Evolutionary conservation across 2,329 filamentous ascomycete genomes (phyloP).

Genomic region (Paramyrothecium sp.): DNA sequence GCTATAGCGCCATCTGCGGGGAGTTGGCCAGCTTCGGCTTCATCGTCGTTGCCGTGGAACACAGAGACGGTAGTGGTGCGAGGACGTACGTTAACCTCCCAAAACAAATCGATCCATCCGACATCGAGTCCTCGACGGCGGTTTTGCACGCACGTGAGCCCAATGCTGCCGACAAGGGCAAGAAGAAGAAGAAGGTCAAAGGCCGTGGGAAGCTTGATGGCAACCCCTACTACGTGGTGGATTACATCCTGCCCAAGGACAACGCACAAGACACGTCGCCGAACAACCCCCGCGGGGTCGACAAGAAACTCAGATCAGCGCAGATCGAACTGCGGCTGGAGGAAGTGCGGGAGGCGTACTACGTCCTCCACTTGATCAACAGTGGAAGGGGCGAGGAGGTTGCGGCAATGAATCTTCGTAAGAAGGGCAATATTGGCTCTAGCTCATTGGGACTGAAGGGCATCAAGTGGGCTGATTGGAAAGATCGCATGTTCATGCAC

Average conservation of each 20-base stretch:
- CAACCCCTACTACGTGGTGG: conserved; percentile 45
- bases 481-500: conserved; percentile 50
- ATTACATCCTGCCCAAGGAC: conserved; percentile 63
- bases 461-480: conserved; percentile 56
- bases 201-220: conserved; percentile 21
- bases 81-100: conserved; percentile 59
- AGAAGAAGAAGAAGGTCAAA: conserved; percentile 24
- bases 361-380: conserved; percentile 54
- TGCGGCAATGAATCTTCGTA: conserved; percentile 50
- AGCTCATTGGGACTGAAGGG: conserved; percentile 58
- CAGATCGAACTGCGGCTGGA: conserved; percentile 63
- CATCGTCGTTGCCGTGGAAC: conserved; percentile 63
- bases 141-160: conserved; percentile 17
- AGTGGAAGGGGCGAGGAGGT: conserved; percentile 51
- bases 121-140: conserved; percentile 25
- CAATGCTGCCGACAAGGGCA: conserved; percentile 18
- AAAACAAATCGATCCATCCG: conserved; percentile 31
- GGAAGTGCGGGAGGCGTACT: conserved; percentile 63
- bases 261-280: conserved; percentile 50
- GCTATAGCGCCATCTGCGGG: conserved; percentile 61
- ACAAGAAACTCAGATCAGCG: conserved; percentile 55
- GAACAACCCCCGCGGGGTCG: conserved; percentile 58
- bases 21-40: conserved; percentile 67
- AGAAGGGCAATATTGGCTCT: conserved; percentile 56
- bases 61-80: conserved; percentile 63